These are phyloP conservation scores for Gossypium trilobum DNA, from an alignment of 441 rosid genomes.

Conservation along the genomic window DNA sequence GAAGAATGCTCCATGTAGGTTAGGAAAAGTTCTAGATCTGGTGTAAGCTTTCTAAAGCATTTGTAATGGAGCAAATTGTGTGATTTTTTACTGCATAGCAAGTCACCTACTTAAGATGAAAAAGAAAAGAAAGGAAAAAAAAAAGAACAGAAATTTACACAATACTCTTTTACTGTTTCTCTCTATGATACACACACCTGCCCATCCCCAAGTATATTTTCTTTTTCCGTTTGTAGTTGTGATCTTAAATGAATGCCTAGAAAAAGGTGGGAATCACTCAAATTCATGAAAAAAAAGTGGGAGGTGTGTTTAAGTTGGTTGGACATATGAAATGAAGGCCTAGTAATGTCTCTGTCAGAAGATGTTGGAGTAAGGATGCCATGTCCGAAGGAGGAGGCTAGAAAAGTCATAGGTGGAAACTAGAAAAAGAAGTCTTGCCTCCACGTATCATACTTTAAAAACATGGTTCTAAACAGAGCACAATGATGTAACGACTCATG, in stretches of 20 bases:
- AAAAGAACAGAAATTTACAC: background rate
- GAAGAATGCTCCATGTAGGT: background rate
- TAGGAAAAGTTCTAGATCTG: background rate
- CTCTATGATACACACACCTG: background rate
- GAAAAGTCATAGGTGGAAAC: background rate
- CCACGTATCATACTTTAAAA: background rate
- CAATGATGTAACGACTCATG: background rate
- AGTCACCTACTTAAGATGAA: background rate
- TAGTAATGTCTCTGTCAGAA: background rate
- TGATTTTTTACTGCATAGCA: background rate
- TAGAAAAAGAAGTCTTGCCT: background rate
- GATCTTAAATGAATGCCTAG: background rate
- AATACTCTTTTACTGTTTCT: background rate
- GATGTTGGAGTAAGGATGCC: background rate
- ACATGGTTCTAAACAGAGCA: background rate
- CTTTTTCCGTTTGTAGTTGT: background rate
- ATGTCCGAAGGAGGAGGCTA: background rate
- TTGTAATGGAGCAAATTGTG: background rate
- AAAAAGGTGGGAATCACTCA: background rate
- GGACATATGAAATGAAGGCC: background rate
- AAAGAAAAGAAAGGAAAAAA: background rate
- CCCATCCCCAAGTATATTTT: background rate
- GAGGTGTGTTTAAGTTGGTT: background rate
- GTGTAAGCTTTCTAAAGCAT: background rate
- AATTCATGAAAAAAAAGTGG: background rate